Conservation (phyloP, 768 basidiomycete genomes). For the Rhizopogon salebrosus region DNA sequence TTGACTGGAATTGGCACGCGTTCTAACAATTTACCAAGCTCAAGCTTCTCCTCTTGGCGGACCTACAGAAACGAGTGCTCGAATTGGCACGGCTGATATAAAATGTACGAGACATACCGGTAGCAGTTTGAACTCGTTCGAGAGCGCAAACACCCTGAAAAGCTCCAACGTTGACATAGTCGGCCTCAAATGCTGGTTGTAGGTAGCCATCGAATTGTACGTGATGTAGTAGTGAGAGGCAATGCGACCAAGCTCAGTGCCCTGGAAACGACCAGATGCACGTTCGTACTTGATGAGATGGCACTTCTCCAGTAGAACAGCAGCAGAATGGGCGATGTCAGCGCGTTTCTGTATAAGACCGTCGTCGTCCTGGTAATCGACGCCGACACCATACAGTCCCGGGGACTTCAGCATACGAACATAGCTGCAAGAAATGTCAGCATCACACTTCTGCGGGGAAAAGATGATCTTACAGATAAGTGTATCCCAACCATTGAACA, state of each 20-base stretch:
- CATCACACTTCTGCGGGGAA: neutral
- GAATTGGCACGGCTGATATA: neutral
- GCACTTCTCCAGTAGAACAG: slow-evolving; percentile 89
- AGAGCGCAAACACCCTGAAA: slow-evolving; percentile 92
- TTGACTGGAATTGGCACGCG: slow-evolving; percentile 97
- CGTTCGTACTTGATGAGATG: slow-evolving; percentile 94
- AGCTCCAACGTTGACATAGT: slow-evolving; percentile 87
- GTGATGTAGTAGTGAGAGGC: slow-evolving; percentile 96
- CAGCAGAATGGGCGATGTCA: slow-evolving; percentile 91
- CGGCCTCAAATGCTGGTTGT: slow-evolving; percentile 88
- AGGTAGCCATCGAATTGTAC: slow-evolving; percentile 92
- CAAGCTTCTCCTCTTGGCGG: slow-evolving; percentile 80
- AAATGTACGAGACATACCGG: slow-evolving; percentile 43
- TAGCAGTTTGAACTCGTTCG: slow-evolving; percentile 91
- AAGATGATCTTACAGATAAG: slow-evolving; percentile 67
- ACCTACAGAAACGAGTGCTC: slow-evolving; percentile 33
- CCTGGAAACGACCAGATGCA: slow-evolving; percentile 80
- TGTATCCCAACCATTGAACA: slow-evolving; percentile 95
- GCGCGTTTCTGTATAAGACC: slow-evolving; percentile 87
- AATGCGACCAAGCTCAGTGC: slow-evolving; percentile 90
- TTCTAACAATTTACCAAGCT: slow-evolving; percentile 85
- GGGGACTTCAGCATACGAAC: slow-evolving; percentile 93
- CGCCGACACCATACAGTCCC: slow-evolving; percentile 79
- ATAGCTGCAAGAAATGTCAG: slow-evolving; percentile 40
- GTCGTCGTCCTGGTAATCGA: slow-evolving; percentile 84